A percentile compares a stretch with the other conserved stretches of the same genome.
Conservation (phyloP, 139 green algal species). For the Haematococcus lacustris region DNA sequence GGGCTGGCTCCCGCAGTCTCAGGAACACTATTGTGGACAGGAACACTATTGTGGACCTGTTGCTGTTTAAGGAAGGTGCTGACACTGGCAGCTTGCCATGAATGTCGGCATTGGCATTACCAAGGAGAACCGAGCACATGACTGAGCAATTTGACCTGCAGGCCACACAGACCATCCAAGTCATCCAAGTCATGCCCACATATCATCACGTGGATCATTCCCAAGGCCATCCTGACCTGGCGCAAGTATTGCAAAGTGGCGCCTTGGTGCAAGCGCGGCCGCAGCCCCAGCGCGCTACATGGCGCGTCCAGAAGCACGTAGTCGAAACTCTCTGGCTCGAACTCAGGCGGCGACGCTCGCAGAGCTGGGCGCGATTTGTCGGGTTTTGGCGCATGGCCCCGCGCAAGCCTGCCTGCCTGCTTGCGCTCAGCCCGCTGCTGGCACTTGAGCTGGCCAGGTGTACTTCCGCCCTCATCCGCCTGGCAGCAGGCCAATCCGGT, state of each 20-base stretch:
- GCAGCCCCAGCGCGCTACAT: slow-evolving; percentile 81
- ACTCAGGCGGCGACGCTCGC: slow-evolving; percentile 16
- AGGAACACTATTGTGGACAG: no score
- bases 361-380: not conserved
- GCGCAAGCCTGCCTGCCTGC: not conserved
- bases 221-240: not conserved
- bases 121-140: not conserved
- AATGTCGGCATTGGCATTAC: not conserved
- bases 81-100: not conserved
- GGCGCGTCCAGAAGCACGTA: slow-evolving; percentile 83
- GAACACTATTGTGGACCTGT: no score
- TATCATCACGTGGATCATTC: not conserved
- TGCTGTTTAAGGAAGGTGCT: not conserved
- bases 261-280: slow-evolving; percentile 57
- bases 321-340: slow-evolving; percentile 68
- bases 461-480: not conserved
- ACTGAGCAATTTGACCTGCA: not conserved
- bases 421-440: slow-evolving; percentile 6
- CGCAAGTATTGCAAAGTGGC: slow-evolving; percentile 12
- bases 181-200: not conserved
- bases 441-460: not conserved
- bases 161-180: not conserved
- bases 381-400: not conserved
- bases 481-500: not conserved
- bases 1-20: no score